Evolutionary conservation across 345 rosid genomes (phyloP).

Genomic region (Eucalyptus albens): DNA sequence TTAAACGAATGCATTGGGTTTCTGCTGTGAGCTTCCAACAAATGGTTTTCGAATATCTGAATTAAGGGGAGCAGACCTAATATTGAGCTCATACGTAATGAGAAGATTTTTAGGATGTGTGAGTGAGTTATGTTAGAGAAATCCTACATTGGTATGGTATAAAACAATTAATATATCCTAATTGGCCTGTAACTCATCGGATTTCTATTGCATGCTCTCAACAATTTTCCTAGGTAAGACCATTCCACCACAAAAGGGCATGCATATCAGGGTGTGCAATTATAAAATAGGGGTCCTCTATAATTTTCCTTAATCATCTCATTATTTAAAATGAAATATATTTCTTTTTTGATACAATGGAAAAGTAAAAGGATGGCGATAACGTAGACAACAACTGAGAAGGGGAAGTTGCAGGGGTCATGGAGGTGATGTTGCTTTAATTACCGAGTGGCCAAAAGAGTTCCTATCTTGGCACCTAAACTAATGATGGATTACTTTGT

Average conservation of each 20-base stretch:
- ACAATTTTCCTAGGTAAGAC: no score
- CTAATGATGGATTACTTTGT: neutral
- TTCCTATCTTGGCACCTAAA: neutral
- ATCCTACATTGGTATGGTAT: no score
- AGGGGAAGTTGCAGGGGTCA: neutral
- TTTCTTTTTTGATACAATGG: neutral
- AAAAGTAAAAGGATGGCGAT: neutral
- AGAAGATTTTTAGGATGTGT: no score
- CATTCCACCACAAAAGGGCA: neutral
- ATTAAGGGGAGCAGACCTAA: no score
- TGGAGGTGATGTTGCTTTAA: neutral
- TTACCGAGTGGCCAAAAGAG: neutral
- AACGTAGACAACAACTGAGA: neutral
- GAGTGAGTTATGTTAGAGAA: no score
- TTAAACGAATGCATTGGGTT: fast-evolving
- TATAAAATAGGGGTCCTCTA: neutral
- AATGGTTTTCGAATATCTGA: no score
- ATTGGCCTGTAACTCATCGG: no score
- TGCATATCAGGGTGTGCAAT: neutral
- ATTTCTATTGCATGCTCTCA: no score
- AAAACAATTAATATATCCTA: no score
- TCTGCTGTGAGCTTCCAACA: no score
- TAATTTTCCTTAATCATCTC: neutral
- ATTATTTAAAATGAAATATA: no score
- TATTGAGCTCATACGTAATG: no score